Base-by-base conservation (phyloP, 345 rosid genomes). In the Ceriops decandra region DNA sequence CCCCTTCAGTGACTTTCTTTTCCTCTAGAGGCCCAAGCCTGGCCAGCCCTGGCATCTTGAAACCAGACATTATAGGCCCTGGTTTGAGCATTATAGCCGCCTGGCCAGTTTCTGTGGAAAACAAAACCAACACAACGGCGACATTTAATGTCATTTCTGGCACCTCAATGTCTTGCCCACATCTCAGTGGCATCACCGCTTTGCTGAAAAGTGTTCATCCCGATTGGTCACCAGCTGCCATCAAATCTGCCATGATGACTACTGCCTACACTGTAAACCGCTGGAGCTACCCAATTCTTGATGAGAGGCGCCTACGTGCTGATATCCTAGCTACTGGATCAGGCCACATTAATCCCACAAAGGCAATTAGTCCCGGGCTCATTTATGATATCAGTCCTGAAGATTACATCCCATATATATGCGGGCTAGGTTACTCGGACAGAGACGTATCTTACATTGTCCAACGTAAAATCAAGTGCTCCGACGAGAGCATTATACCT, bases 161-260 rank as follows among this genome's bases (percentile, higher is more conserved):
- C 53, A 87, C 91, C 53, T 87, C 91, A 13, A 87, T 85, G 91
- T 69, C 91, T 0, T 80, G 83, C 67, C 87, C 89, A 22, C 84
- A 82, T 69, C 82, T 87, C 10, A 76, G 85, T 16, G 91, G 89
- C 38, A 82, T 87, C 2, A 83, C 82, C 5, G 85, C 86, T 60
- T 85, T 87, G 74, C 79, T 89, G 36, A 87, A 66, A 71, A 69
- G 80, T 52, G 35, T 72, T 27, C 88, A 85, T 64, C 78, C 80
- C 17, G 64, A 71, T 36, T 85, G 88, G 88, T 83, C 88, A 57
- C 89, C 91, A 0, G 87, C 86, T 0, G 86, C 89, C 42, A 75
- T 87, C 61, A 83, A 79, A 80, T 87, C 91, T n/a, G 87, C 91
- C 32, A 76, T 85, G 4, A 80, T 87, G 60, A 87, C 91, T 20